Conservation (phyloP, 495 filamentous ascomycete genomes). For the Penicillium cosmopolitanum region DNA sequence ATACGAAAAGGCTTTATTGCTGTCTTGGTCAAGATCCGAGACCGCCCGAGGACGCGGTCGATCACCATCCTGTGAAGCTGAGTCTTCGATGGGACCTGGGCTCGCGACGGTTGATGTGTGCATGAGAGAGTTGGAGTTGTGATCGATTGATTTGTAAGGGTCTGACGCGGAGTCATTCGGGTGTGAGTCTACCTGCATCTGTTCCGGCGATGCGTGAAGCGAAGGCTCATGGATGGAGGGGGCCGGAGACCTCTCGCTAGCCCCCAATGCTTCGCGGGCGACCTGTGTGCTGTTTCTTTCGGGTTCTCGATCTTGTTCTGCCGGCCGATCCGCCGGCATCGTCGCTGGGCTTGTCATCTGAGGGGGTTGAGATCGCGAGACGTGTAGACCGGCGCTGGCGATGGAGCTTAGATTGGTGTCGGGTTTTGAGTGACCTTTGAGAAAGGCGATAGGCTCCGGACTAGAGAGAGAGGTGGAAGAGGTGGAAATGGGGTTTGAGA, state of each 20-base stretch:
- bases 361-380: constrained; percentile 42
- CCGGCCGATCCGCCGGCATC: constrained; percentile 36
- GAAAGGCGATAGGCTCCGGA: constrained; percentile 38
- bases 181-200: constrained; percentile 52
- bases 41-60: constrained; percentile 40
- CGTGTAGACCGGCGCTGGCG: constrained; percentile 50
- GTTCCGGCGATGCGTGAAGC: constrained; percentile 41
- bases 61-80: constrained; percentile 47
- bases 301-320: constrained; percentile 41
- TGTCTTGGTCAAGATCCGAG: constrained; percentile 47
- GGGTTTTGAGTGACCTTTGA: constrained; percentile 43
- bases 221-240: constrained; percentile 30
- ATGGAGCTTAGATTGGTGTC: constrained; percentile 50
- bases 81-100: constrained; percentile 51
- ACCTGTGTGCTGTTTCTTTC: constrained; percentile 48
- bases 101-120: constrained; percentile 51
- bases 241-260: constrained; percentile 44
- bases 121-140: constrained; percentile 37
- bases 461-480: constrained; percentile 35
- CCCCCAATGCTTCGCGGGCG: constrained; percentile 48
- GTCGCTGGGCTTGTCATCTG: constrained; percentile 37
- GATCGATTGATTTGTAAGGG: constrained; percentile 38
- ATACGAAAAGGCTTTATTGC: constrained; percentile 57
- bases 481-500: constrained; percentile 41
- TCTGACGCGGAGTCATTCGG: constrained; percentile 32